phyloP scores from a whole-genome alignment of 257 asterid genomes.

The Solanum sitiens region DNA sequence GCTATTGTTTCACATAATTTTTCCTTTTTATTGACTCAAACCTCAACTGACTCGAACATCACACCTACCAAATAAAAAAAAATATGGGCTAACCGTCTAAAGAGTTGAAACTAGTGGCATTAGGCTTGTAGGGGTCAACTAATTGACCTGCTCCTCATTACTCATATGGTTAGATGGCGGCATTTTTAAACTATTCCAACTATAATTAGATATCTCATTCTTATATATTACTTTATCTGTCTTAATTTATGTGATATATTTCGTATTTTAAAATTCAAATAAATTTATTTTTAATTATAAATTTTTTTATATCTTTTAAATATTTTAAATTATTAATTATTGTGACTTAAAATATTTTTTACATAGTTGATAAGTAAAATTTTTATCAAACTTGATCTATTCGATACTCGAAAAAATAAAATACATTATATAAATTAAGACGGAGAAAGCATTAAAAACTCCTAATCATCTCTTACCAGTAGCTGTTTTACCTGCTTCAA shows the following conservation, averaged over 20 bases:
- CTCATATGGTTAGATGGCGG: background rate
- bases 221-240: fast-evolving
- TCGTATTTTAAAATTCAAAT: fast-evolving
- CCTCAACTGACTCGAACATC: too few relatives aligned
- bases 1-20: too few relatives aligned
- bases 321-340: too few relatives aligned
- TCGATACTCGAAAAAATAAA: fast-evolving
- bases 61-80: too few relatives aligned
- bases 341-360: too few relatives aligned
- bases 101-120: background rate
- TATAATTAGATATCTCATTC: background rate
- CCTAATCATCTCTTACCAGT: background rate
- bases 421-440: fast-evolving
- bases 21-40: too few relatives aligned
- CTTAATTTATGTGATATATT: too few relatives aligned
- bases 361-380: too few relatives aligned
- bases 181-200: background rate
- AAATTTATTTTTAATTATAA: fast-evolving
- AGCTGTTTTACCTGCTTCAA: background rate
- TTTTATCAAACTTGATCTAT: too few relatives aligned
- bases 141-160: background rate
- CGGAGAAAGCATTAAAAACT: fast-evolving
- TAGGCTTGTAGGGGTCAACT: background rate
- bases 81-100: background rate
- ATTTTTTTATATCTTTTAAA: too few relatives aligned